Base-by-base conservation (phyloP, 805 yeast genomes). In the Suhomyces sp. region DNA sequence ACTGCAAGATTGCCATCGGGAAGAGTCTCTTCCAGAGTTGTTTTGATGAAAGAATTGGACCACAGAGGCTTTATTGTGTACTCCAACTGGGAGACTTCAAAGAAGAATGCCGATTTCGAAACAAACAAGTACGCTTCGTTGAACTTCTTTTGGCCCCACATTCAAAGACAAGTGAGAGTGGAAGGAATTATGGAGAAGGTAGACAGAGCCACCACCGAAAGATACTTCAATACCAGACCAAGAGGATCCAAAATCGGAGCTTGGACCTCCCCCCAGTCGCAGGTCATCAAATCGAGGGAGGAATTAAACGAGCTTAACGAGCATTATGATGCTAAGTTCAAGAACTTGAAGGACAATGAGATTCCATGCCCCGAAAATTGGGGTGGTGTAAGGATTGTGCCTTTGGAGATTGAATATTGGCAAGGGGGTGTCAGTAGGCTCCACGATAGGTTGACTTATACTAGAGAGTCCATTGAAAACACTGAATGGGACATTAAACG, bases 391-490 rank as follows among this genome's bases (percentile, higher is more conserved):
- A 74, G 95, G 53, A 72, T 93, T 12, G 79, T 83, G 26, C 98
- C 98, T 4, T 64, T 86, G 29, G 95, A 88, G 54, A 75, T 91
- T 46, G 98, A 93, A 64, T 93, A 91, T 55, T 93, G 98, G 97
- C 98, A 93, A 65, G 98, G 98, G 12, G 79, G 98, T 44, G 71
- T 75, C 40, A 82, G 86, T 53, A 76, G 98, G 58, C 68, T 91
- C 33, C 98, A 93, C 59, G 98, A 93, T 60, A 76, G 98, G 48
- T 69, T 90, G 33, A 77, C 81, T 10, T 90, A 74, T 61, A 72
- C 75, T 42, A 72, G 95, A 56, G 77, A 74, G 16, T 46, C 56
- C 6, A 36, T 42, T 10, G 73, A 65, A 12, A 69, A 63, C 10
- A 68, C 58, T 1, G 63, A 69, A 20, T 90, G 95, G 95, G 60